Evolutionary conservation across 768 basidiomycete genomes (phyloP).

Genomic region (Nidularia sp.): DNA sequence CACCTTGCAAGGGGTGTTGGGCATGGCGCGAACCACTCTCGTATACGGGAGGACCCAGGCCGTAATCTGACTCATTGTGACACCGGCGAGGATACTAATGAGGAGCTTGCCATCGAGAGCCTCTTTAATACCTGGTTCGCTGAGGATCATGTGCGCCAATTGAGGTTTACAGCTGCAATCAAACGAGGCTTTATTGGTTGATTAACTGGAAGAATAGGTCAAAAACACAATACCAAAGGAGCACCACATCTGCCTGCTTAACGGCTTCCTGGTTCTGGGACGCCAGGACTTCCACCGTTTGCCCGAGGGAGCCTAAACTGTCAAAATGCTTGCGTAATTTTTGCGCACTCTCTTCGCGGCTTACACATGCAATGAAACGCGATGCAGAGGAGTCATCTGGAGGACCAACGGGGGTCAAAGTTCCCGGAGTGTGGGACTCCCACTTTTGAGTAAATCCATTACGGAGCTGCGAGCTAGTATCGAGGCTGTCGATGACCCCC

Average conservation of each 20-base stretch:
- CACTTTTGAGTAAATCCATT: slow-evolving; percentile 37
- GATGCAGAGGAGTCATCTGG: slow-evolving; percentile 71
- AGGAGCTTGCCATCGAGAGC: slow-evolving; percentile 88
- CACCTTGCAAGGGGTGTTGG: slow-evolving; percentile 96
- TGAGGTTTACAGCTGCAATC: slow-evolving; percentile 87
- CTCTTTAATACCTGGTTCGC: slow-evolving; percentile 70
- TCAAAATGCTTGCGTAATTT: slow-evolving; percentile 63
- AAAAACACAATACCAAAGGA: slow-evolving; percentile 68
- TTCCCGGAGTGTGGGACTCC: slow-evolving; percentile 72
- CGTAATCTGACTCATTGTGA: slow-evolving; percentile 79
- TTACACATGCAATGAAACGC: slow-evolving; percentile 86
- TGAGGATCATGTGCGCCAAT: slow-evolving; percentile 70
- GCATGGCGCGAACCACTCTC: slow-evolving; percentile 93
- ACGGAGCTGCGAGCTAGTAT: slow-evolving; percentile 29
- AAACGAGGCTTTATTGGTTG: neutral
- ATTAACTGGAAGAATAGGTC: neutral
- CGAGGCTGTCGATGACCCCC: slow-evolving; percentile 83
- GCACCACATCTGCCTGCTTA: slow-evolving; percentile 72
- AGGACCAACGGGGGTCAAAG: slow-evolving; percentile 59
- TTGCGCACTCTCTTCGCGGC: slow-evolving; percentile 66
- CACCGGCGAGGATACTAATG: slow-evolving; percentile 97
- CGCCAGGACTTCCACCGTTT: slow-evolving; percentile 66
- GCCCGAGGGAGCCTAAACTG: slow-evolving; percentile 53
- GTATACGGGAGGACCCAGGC: slow-evolving; percentile 74
- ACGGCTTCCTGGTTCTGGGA: slow-evolving; percentile 71